Percentiles rank a stretch among this genome's conserved stretches.
Evolutionary conservation across 2,329 filamentous ascomycete species (phyloP).

Genomic region (Colletotrichum sp.): DNA sequence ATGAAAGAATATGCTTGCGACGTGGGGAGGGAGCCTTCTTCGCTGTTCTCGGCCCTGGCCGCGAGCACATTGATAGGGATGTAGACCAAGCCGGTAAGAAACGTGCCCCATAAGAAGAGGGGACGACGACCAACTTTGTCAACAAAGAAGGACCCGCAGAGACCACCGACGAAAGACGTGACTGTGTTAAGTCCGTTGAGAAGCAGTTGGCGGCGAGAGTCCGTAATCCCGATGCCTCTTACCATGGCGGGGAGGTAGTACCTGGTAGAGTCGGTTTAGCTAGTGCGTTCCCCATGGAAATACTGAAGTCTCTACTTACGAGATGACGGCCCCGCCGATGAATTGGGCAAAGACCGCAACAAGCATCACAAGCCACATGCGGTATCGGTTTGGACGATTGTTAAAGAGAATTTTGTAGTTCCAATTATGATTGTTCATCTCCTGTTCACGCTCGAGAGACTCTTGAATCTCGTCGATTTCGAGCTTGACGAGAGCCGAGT

Average conservation of each 20-base stretch:
- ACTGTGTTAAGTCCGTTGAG: conserved; percentile 46
- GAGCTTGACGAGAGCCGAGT: conserved; percentile 34
- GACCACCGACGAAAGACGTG: conserved; percentile 44
- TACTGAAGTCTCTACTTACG: neutral
- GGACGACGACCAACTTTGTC: conserved; percentile 51
- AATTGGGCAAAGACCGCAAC: conserved; percentile 55
- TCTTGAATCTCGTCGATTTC: conserved; percentile 53
- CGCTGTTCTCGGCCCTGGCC: conserved; percentile 20
- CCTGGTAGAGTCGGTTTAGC: neutral
- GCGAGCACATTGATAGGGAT: conserved; percentile 36
- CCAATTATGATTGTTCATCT: conserved; percentile 36
- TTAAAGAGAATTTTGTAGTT: conserved; percentile 49
- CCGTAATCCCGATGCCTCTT: conserved; percentile 45
- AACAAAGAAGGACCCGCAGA: conserved; percentile 43
- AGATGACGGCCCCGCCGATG: conserved; percentile 51
- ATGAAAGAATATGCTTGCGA: conserved; percentile 21
- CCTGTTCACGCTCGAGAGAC: conserved; percentile 46
- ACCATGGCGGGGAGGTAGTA: conserved; percentile 35
- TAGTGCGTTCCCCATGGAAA: rapidly evolving
- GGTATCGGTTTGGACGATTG: conserved; percentile 52
- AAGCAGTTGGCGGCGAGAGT: conserved; percentile 33
- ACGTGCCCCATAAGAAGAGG: conserved; percentile 47
- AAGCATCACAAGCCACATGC: conserved; percentile 50
- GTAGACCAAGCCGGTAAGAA: conserved; percentile 29
- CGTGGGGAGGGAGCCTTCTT: neutral